A percentile compares a stretch with the other conserved stretches of the same genome.
phyloP scores from a whole-genome alignment of 257 asterid species.

The Fraxinus quadrangulata region DNA sequence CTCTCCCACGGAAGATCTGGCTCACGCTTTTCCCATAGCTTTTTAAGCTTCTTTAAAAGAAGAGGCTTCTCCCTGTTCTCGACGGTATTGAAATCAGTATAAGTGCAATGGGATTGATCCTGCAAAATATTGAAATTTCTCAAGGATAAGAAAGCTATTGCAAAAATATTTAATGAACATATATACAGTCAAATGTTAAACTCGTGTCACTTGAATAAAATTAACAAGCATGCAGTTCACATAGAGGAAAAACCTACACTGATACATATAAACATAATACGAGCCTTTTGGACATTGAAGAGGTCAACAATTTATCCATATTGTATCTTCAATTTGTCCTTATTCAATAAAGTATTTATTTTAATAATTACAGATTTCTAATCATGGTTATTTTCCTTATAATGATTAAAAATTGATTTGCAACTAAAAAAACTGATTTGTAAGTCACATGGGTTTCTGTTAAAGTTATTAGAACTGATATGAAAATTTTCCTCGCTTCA shows the following conservation, averaged over 20 bases:
- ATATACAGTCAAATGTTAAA: background rate
- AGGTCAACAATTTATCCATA: background rate
- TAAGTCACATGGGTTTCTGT: no score
- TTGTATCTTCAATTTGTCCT: no score
- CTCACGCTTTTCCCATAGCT: conserved; percentile 70
- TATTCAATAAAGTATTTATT: no score
- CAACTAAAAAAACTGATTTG: no score
- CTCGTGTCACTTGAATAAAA: conserved; percentile 6
- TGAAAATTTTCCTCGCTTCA: no score
- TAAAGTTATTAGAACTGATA: no score
- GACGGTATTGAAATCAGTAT: conserved; percentile 49
- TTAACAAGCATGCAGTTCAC: conserved; percentile 9
- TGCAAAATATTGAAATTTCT: conserved; percentile 32
- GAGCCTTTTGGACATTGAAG: background rate
- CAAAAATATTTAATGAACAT: conserved; percentile 6
- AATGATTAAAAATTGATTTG: no score
- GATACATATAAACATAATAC: background rate
- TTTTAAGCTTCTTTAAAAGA: conserved; percentile 67
- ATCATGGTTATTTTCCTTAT: no score
- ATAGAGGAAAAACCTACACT: conserved; percentile 2
- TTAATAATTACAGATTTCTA: no score
- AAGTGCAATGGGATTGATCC: conserved; percentile 86
- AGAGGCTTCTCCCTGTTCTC: conserved; percentile 73
- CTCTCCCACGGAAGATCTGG: conserved; percentile 78
- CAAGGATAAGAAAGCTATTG: conserved; percentile 10